phyloP scores from a whole-genome alignment of 2,329 filamentous ascomycete genomes.

The Chaetomiaceae sp. region DNA sequence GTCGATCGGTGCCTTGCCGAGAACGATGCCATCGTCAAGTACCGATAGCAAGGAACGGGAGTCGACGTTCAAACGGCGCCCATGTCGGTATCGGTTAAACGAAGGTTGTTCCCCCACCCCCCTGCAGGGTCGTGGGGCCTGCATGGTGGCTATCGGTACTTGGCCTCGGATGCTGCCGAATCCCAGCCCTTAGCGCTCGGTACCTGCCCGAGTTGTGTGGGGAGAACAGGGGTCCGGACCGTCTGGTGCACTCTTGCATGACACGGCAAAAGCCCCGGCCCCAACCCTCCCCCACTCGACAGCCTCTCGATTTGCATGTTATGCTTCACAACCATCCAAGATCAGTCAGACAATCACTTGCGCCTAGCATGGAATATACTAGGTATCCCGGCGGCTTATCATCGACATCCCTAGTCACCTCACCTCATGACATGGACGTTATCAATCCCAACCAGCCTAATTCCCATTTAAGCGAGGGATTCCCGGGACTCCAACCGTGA shows the following conservation, averaged over 20 bases:
- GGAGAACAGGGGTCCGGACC: no score
- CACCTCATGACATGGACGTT: background rate
- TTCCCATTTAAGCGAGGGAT: background rate
- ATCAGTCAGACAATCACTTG: no score
- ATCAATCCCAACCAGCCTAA: constrained; percentile 5
- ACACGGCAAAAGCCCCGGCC: background rate
- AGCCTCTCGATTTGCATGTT: no score
- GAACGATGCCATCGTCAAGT: background rate
- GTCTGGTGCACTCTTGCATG: no score
- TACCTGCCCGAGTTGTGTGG: background rate
- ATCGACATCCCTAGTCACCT: background rate
- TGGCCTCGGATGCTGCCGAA: constrained; percentile 11
- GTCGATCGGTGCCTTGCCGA: constrained; percentile 10
- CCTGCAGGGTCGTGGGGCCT: background rate
- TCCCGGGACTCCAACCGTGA: background rate
- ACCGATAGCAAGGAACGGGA: background rate
- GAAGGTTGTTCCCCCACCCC: background rate
- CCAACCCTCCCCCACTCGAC: no score
- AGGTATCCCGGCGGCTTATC: background rate
- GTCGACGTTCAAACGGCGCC: background rate
- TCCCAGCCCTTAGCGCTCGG: background rate
- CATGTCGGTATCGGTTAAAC: constrained; percentile 18
- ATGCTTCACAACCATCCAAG: no score
- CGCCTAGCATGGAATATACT: background rate
- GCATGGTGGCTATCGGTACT: constrained; percentile 22